Conservation (phyloP, 202 grass and related monocot species). For the Alloteropsis angusta region DNA sequence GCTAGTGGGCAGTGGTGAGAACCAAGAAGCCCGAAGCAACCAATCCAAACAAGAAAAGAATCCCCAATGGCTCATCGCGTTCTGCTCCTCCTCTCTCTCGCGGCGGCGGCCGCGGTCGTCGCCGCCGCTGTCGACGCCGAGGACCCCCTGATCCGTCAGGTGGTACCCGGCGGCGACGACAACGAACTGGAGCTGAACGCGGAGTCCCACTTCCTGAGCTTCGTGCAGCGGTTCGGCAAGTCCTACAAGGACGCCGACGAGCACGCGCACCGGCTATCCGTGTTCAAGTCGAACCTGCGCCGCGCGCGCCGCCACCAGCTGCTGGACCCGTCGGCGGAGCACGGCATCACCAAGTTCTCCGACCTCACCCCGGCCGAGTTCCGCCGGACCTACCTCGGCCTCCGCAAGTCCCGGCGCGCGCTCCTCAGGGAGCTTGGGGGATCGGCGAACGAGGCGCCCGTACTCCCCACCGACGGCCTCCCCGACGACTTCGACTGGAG, state of each 20-base stretch:
- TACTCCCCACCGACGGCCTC: slow-evolving; percentile 60
- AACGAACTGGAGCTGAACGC: slow-evolving; percentile 51
- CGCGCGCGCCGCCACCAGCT: slow-evolving; percentile 61
- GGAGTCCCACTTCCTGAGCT: slow-evolving; percentile 66
- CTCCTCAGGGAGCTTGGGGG: slow-evolving; percentile 19
- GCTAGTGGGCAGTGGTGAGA: background rate
- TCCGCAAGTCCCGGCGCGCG: slow-evolving; percentile 34
- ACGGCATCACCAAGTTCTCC: slow-evolving; percentile 83
- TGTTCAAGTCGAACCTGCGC: slow-evolving; percentile 75
- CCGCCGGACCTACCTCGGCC: slow-evolving; percentile 50
- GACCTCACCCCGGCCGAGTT: slow-evolving; percentile 87
- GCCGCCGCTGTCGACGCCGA: background rate
- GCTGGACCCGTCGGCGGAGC: slow-evolving; percentile 67
- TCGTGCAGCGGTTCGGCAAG: slow-evolving; percentile 64
- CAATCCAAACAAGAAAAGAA: slow-evolving; percentile 11
- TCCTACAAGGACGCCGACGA: slow-evolving; percentile 64
- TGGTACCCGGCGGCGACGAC: slow-evolving; percentile 34
- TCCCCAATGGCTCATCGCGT: slow-evolving; percentile 46
- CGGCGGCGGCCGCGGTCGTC: background rate
- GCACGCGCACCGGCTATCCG: slow-evolving; percentile 58
- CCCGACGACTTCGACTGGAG: slow-evolving; percentile 81
- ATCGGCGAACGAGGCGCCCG: slow-evolving; percentile 42
- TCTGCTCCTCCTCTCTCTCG: slow-evolving; percentile 35
- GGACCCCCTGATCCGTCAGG: slow-evolving; percentile 68
- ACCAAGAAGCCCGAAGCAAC: slow-evolving; percentile 13